Evolutionary conservation across 179 eudicot species (phyloP), one percentile per base, ranked within the genome.

Genomic region (Patellifolia procumbens): DNA sequence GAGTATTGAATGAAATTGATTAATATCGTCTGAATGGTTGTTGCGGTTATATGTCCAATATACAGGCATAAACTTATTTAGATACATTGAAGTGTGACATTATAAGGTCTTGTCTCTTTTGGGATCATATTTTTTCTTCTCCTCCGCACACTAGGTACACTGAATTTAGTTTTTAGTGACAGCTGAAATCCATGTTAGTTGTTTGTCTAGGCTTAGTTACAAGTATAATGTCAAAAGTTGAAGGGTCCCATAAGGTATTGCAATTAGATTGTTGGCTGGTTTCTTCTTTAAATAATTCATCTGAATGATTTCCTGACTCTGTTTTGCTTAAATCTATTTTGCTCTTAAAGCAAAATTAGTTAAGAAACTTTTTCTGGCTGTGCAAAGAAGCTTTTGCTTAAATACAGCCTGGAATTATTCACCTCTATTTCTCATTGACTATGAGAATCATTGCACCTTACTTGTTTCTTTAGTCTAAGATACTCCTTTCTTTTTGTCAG

Each of bases 1-100:
- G 76, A 85, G 84, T 60, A 73, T 64, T 28, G 28, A 26, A 19
- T 49, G 26, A 31, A 43, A 31, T 53, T 72, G 24, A 31, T 26
- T 60, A 2, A 29, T 56, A 28, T 48, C 19, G 42, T 67, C 12
- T 22, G 43, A 26, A 49, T 75, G 52, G 28, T 75, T 42, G 56
- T 48, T 32, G 45, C 59, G 12, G 8, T 37, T n/a, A 22, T 13
- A 20, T 34, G 15, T 75, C 37, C 2, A 52, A 66, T 28, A 39
- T 46, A 17, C 61, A 32, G 10, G n/a, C n/a, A n/a, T 24, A 51
- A 32, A 31, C 13, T 59, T 58, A 45, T 29, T 4, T 76, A 19
- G 43, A 26, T 46, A 68, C 58, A 13, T 65, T 67, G 60, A 58
- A 59, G 42, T 59, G 17, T 10, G 43, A 20, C 16, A 24, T 19